Evolutionary conservation across 2,329 filamentous ascomycete genomes (phyloP), one percentile per base, ranked within the genome.

Genomic region (Byssochlamys sp.): DNA sequence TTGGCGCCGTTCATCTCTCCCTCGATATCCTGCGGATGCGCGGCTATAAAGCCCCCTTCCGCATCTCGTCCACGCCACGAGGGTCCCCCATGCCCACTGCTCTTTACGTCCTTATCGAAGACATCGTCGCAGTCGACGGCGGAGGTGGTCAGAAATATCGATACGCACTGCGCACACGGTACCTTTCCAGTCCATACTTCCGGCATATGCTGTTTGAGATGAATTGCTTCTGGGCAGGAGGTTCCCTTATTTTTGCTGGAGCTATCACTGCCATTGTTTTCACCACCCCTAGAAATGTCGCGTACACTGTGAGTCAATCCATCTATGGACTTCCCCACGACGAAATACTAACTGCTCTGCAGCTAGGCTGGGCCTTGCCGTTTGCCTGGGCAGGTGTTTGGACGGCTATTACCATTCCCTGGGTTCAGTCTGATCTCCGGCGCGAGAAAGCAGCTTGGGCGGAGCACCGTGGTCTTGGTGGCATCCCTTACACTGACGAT

Each of bases 51-150:
- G 80, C 84, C 0, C 84, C 83, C 0, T 85, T 84, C 65, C 80
- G 83, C 52, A 83, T 87, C 60, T 86, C 83, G 55, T 87, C 84
- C 1, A 82, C 83, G 0, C 78, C 78, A 0, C 85, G 84, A 65
- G 84, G 84, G 19, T 78, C 77, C 14, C 73, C 69, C 4, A 81
- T 86, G 58, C 78, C 81, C 2, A 85, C 85, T 0, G 80, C 82
- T 2, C 77, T 82, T 1, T 85, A 86, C 63, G 85, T 85, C 54
- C 77, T 88, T 29, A 81, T 87, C 27, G 85, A 88, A 69, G 85
- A 88, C 63, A 78, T 87, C 26, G 79, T 86, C 12, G 84, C 83
- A 3, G 85, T 88, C 48, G 86, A 88, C 65, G 85, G 83, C 24
- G 80, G 78, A 2, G 84, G 82, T 9, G 81, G 81, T 1, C 76